phyloP scores from a whole-genome alignment of 257 asterid genomes.

The Forsythia viridissima region DNA sequence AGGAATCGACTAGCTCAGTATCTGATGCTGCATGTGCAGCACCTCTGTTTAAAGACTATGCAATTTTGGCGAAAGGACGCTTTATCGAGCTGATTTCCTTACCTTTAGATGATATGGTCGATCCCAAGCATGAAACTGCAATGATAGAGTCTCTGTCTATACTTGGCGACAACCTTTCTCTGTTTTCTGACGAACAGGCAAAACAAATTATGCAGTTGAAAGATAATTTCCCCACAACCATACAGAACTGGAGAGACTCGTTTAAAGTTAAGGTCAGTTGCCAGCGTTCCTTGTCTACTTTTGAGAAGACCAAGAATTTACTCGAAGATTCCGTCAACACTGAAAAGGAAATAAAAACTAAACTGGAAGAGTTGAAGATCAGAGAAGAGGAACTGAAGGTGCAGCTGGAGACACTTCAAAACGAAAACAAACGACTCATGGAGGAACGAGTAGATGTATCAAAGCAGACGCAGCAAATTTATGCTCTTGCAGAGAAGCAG shows the following conservation, averaged over 20 bases:
- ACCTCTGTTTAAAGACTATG: background rate
- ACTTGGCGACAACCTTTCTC: background rate
- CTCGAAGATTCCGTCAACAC: background rate
- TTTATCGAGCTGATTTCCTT: background rate
- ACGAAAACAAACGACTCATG: background rate
- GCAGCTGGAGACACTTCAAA: conserved; percentile 6
- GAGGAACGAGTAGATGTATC: background rate
- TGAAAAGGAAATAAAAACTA: background rate
- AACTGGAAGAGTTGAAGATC: background rate
- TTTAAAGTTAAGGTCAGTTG: background rate
- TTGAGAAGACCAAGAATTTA: conserved; percentile 6
- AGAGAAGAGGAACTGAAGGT: conserved; percentile 6
- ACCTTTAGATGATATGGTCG: background rate
- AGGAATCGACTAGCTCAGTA: background rate
- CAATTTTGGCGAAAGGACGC: background rate
- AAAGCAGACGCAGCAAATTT: conserved; percentile 4
- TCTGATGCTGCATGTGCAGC: background rate
- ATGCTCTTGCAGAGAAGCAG: conserved; percentile 9
- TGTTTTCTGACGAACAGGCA: background rate
- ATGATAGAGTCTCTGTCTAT: conserved; percentile 8
- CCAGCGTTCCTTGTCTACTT: conserved; percentile 1
- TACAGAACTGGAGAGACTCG: conserved; percentile 1
- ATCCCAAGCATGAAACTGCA: conserved; percentile 1
- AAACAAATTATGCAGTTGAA: background rate
- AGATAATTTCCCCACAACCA: background rate